phyloP scores from a whole-genome alignment of 805 yeast genomes.

The Kodamaea laetipori region DNA sequence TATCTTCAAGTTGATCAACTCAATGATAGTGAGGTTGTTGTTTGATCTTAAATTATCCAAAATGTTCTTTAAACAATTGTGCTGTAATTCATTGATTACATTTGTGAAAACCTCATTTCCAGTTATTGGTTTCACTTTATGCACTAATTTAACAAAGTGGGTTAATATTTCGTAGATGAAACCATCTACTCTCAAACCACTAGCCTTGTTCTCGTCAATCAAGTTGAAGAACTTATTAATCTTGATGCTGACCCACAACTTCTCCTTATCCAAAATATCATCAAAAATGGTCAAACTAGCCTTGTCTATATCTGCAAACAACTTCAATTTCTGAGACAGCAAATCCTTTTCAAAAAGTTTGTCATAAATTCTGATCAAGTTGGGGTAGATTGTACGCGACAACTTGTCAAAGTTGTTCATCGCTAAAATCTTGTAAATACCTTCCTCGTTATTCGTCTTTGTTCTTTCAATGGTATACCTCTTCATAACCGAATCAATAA shows the following conservation, averaged over 20 bases:
- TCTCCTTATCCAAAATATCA: conserved; percentile 41
- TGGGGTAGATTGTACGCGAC: conserved; percentile 34
- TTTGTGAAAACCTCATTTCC: conserved; percentile 36
- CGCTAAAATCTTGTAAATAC: conserved; percentile 40
- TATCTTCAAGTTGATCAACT: conserved; percentile 34
- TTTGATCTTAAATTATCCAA: conserved; percentile 32
- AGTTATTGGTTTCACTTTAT: conserved; percentile 43
- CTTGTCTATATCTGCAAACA: conserved; percentile 45
- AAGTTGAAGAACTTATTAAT: conserved; percentile 29
- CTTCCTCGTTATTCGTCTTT: conserved; percentile 23
- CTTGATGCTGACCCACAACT: conserved; percentile 32
- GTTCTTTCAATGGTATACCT: conserved; percentile 34
- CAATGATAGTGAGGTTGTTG: conserved; percentile 16
- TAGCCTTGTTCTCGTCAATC: conserved; percentile 9
- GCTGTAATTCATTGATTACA: conserved; percentile 41
- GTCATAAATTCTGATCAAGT: conserved; percentile 36
- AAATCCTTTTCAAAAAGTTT: conserved; percentile 37
- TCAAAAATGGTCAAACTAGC: conserved; percentile 42
- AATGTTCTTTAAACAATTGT: conserved; percentile 35
- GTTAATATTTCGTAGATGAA: conserved; percentile 41
- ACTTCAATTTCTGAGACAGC: conserved; percentile 38
- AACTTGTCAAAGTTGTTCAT: conserved; percentile 46
- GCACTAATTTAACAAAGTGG: conserved; percentile 44
- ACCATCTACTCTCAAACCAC: conserved; percentile 33
- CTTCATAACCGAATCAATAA: conserved; percentile 45